Conservation (phyloP, 805 yeast genomes). For the Wickerhamomyces hampshirensis region DNA sequence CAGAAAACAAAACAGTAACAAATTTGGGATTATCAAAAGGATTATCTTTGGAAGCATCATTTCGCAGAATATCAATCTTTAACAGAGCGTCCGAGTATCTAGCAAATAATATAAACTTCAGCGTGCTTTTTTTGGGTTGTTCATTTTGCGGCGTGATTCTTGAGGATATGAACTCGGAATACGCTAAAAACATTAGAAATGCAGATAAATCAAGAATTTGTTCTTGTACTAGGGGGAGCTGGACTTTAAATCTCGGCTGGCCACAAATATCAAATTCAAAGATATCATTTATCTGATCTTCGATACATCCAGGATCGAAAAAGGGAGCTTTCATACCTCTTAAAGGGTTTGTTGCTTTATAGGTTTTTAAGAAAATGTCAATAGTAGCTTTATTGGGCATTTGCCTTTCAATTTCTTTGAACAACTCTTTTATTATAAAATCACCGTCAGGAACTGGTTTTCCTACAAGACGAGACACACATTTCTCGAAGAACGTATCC, state of each 20-base stretch:
- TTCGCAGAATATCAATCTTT: background rate
- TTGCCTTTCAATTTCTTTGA: constrained; percentile 7
- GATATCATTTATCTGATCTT: too few species aligned
- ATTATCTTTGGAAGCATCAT: too few species aligned
- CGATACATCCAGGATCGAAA: too few species aligned
- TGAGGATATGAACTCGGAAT: too few species aligned
- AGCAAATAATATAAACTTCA: too few species aligned
- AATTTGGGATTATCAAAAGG: background rate
- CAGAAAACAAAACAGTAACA: background rate
- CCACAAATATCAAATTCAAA: too few species aligned
- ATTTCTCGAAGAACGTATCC: background rate
- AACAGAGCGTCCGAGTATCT: background rate
- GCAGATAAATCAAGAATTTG: too few species aligned
- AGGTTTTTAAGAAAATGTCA: constrained; percentile 7
- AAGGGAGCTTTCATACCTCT: constrained; percentile 7
- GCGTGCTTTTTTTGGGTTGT: too few species aligned
- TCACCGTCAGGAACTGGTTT: constrained; percentile 3
- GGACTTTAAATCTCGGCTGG: too few species aligned
- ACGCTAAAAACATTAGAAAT: too few species aligned
- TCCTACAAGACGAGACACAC: background rate
- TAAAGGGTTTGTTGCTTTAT: constrained; percentile 4
- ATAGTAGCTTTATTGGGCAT: constrained; percentile 2
- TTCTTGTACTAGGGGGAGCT: too few species aligned
- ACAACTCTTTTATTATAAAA: background rate
- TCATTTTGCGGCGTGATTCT: too few species aligned